These are phyloP conservation scores for Alternaria alternata DNA, from an alignment of 2,329 filamentous ascomycete species.

Conservation along the genomic window DNA sequence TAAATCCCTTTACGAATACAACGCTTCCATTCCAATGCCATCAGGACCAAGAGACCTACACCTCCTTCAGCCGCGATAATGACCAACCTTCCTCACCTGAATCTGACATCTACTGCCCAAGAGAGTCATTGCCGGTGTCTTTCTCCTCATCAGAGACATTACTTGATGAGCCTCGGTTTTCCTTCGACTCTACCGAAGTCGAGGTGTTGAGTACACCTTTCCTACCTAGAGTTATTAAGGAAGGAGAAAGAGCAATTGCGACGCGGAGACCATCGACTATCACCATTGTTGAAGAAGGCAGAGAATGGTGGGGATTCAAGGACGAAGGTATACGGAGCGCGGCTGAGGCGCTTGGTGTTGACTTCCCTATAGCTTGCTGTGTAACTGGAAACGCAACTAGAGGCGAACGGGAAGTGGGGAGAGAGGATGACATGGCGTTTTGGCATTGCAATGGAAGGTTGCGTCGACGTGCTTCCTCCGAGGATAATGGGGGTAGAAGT, in stretches of 20 bases:
- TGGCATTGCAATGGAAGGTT: no score
- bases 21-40: background rate
- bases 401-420: no score
- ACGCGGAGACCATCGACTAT: accelerated
- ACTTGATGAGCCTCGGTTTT: background rate
- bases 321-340: background rate
- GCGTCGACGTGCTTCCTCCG: no score
- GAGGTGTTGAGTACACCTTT: background rate
- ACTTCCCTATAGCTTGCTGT: no score
- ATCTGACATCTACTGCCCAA: background rate
- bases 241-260: background rate
- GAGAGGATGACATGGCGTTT: no score
- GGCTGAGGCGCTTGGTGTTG: background rate
- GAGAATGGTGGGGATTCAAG: background rate
- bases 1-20: background rate
- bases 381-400: no score
- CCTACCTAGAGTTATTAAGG: background rate
- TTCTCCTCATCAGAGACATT: background rate
- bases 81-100: background rate
- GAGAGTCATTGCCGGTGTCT: background rate
- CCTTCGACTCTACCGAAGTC: background rate
- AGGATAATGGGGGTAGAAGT: no score
- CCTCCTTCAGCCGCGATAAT: background rate
- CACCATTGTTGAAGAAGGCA: background rate
- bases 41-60: background rate